Conservation (phyloP, 208 protist species). For the Acanthamoeba healyi region DNA sequence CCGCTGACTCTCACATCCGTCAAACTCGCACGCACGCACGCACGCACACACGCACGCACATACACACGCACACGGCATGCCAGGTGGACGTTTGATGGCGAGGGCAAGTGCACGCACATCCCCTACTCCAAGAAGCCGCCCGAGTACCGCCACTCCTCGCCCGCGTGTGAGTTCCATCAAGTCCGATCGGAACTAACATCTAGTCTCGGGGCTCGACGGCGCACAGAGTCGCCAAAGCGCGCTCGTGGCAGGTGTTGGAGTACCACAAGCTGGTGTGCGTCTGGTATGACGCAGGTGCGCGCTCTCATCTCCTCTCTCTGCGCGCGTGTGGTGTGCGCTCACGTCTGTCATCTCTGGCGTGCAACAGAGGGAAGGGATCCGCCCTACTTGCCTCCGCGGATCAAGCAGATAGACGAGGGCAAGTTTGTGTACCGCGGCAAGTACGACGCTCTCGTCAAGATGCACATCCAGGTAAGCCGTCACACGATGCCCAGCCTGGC, state of each 20-base stretch:
- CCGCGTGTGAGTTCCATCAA: no score
- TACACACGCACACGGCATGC: no score
- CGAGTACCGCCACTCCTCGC: neutral
- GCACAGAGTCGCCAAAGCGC: neutral
- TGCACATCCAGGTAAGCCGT: constrained; percentile 4
- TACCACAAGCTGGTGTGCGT: constrained; percentile 20
- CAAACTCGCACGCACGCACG: no score
- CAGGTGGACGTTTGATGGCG: constrained; percentile 4
- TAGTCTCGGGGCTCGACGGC: no score
- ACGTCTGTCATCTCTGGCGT: neutral
- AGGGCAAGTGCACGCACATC: constrained; percentile 17
- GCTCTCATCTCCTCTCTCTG: neutral
- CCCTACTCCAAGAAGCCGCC: neutral
- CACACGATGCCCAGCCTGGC: no score
- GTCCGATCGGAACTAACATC: no score
- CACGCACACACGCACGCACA: no score
- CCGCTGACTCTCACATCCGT: no score
- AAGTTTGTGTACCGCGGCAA: constrained; percentile 62
- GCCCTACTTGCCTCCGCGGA: neutral
- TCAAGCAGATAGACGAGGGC: constrained; percentile 68
- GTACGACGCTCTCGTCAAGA: constrained; percentile 15
- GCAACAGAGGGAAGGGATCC: neutral
- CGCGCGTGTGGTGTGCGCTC: no score
- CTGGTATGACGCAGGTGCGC: neutral
- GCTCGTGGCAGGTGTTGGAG: constrained; percentile 26